Base-by-base conservation (phyloP, 2,329 filamentous ascomycete genomes). In the Gaeumannomyces sp. region DNA sequence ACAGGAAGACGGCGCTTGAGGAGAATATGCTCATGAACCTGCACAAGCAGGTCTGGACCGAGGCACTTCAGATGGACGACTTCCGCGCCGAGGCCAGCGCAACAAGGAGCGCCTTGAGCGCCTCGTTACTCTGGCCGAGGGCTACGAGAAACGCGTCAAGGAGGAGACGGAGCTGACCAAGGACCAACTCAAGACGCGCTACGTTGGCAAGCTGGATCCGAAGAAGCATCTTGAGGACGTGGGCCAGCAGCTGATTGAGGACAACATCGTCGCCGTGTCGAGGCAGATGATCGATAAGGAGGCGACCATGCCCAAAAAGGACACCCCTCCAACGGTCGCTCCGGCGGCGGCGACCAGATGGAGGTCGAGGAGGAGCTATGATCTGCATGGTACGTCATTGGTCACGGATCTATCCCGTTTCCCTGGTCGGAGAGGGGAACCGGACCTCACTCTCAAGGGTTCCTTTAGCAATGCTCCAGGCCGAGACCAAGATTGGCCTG, bases 1-100 rank as follows among this genome's bases (percentile, higher is more conserved):
- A 99, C 80, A 86, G 94, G 75, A 99, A 99, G 83, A 97, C 94
- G 0, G 94, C 92, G 1, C 83, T 99, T 62, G 95, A 99, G 77
- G 96, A 99, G 83, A 98, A 97, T 79, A 99, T 99, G 95, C 79
- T 99, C 73, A 99, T 99, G 96, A 99, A 99, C 76, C 82, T 99
- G 70, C 95, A 99, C 85, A 99, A 99, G 84, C 95, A 98, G 71
- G 93, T 97, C 59, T 99, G 95, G 95, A 99, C 96, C 0, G 95
- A 99, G 77, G 95, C 94, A 6, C 79, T 99, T 69, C 88, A 97
- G 76, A 98, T 99, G 93, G 91, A 94, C 67, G 93, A 98, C 77
- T 99, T 99, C 84, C 86, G 89, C 69, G 81, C 86, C 65, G 94
- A 98, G 75, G 89, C 65, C 83, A 88, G 69, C 87, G 90, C 76